Base-by-base conservation (phyloP, 192 early-diverging fungal species). In the Mortierella antarctica region DNA sequence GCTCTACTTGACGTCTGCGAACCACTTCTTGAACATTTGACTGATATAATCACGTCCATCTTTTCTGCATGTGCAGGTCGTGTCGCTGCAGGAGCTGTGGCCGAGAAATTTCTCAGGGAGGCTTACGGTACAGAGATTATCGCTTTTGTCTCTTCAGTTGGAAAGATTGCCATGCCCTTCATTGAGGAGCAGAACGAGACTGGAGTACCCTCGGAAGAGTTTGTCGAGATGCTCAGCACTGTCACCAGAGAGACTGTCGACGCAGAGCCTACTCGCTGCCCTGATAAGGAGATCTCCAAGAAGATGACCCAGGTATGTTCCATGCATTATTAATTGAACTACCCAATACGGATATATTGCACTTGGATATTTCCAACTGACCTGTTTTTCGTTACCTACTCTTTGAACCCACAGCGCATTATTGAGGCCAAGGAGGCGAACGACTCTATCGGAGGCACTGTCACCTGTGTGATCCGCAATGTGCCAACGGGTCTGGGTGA, bases 391-490 rank as follows among this genome's bases (percentile, higher is more conserved):
- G 6, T 18, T 42, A 23, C 17, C 13, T 61, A 40, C 60, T 7
- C 2, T 59, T 47, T n/a, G 9, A 48, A 31, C 49, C 21, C n/a
- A 55, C 61, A 93, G 92, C 80, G 90, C 23, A 98, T 99, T 56
- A 80, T 96, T 49, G 73, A 87, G 64, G 93, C 94, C 52, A 91
- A 90, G 69, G 91, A 91, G 12, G 91, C 89, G 49, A 86, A 93
- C 60, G 94, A 99, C 86, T 98, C 97, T 11, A 95, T 97, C 71
- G 98, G 98, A 53, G 98, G 98, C 11, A 92, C 91, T 6, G 93
- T 99, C 23, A 95, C 95, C 17, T 99, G 98, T 79, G 96, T 99
- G 46, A 96, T 99, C 82, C 90, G 98, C 57, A 95, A 96, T 63
- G 88, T 91, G 31, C 98, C 98, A 6, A 81, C 86, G 18, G 98